Base-by-base conservation (phyloP, 768 basidiomycete genomes). In the Collybia nuda region DNA sequence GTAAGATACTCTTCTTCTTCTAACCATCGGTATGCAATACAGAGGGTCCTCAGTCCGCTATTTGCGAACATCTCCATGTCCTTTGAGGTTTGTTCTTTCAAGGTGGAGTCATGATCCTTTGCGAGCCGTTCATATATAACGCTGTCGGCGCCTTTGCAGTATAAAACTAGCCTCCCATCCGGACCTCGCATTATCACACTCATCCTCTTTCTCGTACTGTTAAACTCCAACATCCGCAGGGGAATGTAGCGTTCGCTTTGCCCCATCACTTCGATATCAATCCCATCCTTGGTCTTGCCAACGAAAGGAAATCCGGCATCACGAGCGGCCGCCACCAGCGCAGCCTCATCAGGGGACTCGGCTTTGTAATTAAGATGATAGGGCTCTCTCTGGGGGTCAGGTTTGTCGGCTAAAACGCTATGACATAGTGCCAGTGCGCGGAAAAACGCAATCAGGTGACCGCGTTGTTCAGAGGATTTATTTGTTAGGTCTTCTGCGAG, bases 61-160 rank as follows among this genome's bases (percentile, higher is more conserved):
- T 98, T 99, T 48, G 96, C 96, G 67, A 97, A 97, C 51, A 75
- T 73, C 67, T 98, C 95, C 84, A 98, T 90, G 63, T 98, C 93
- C 66, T 80, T 81, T 57, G 75, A 76, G 39, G 95, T 98, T 63
- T 83, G 73, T 39, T 82, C 85, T 73, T 91, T 91, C 56, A 97
- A 60, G 37, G 55, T 72, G 1, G 75, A 73, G 60, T 96, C 90
- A 61, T 91, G 90, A 56, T 89, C 81, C 41, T 74, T 69, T n/a
- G 81, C 78, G 2, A 98, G 78, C 9, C 95, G 84, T 57, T 86
- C 85, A 62, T 95, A 96, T 59, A 98, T 88, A 60, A 98, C 93
- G 57, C 85, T 89, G 67, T 98, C 96, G 12, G 96, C 96, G n/a
- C 96, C 96, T 69, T 98, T 98, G 80, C 87, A 90, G 64, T 94